These are phyloP conservation scores for Trichosporon faecale DNA, from an alignment of 1,284 basidiomycete species.

Conservation along the genomic window DNA sequence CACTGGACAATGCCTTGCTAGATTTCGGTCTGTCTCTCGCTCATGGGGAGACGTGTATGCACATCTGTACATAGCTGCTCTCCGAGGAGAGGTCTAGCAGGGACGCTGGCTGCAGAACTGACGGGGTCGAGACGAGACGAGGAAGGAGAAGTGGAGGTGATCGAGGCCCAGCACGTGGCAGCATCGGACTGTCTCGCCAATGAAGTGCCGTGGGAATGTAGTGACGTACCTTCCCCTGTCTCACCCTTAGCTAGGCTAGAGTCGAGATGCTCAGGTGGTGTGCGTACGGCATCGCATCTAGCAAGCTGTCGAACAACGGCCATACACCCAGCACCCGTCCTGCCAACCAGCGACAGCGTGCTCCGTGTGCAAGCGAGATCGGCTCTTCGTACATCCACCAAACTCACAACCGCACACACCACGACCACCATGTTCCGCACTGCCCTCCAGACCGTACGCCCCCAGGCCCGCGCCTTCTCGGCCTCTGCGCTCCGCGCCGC, in stretches of 20 bases:
- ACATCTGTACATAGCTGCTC: neutral
- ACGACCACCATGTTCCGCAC: neutral
- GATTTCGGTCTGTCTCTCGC: neutral
- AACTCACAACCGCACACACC: neutral
- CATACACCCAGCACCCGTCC: neutral
- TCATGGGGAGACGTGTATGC: neutral
- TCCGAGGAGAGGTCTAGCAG: neutral
- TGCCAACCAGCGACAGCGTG: neutral
- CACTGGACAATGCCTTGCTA: neutral
- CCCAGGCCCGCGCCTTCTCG: neutral
- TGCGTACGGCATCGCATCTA: conserved; percentile 5
- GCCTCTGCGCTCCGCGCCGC: conserved; percentile 13
- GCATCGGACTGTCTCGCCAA: neutral
- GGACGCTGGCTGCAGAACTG: neutral
- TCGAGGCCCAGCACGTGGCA: neutral
- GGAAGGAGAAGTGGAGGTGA: neutral
- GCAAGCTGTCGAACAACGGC: neutral
- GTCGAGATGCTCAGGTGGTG: neutral
- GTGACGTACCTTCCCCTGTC: conserved; percentile 4
- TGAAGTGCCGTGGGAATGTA: conserved; percentile 4
- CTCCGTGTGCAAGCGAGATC: neutral
- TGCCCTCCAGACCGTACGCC: conserved; percentile 5
- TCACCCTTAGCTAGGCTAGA: neutral
- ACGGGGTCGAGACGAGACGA: neutral
- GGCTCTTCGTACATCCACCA: neutral